Conservation (phyloP, 2,329 filamentous ascomycete species). For the Emericellopsis atlantica region DNA sequence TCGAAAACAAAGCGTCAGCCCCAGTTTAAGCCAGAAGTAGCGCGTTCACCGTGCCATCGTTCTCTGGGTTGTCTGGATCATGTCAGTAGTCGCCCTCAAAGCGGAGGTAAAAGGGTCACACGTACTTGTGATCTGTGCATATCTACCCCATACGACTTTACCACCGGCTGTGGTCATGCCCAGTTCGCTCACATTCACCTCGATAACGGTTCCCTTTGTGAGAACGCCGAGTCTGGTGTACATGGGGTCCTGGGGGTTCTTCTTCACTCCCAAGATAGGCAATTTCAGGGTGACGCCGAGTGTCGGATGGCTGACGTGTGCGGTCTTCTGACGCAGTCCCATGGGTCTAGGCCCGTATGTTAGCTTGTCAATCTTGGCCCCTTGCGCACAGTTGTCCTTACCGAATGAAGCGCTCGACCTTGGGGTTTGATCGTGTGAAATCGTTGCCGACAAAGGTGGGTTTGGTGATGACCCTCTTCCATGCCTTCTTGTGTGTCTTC, state of each 20-base stretch:
- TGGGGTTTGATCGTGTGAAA: constrained; percentile 81
- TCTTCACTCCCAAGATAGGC: constrained; percentile 40
- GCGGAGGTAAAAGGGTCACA: not conserved
- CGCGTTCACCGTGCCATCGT: constrained; percentile 29
- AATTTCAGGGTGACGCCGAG: constrained; percentile 53
- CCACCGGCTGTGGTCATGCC: constrained; percentile 83
- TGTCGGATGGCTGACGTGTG: constrained; percentile 57
- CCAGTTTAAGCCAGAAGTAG: constrained; percentile 34
- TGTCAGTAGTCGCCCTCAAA: constrained; percentile 44
- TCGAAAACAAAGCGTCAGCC: too few species aligned
- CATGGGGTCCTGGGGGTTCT: constrained; percentile 68
- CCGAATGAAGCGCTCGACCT: constrained; percentile 42
- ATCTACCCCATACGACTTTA: constrained; percentile 88
- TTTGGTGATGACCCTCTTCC: constrained; percentile 56
- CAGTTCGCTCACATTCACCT: constrained; percentile 88
- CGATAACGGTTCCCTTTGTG: constrained; percentile 41
- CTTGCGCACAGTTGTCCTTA: constrained; percentile 34
- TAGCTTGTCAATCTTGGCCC: constrained; percentile 10
- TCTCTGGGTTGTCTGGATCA: constrained; percentile 39
- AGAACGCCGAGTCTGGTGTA: constrained; percentile 71
- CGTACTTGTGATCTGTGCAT: constrained; percentile 49
- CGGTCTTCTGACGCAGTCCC: constrained; percentile 38
- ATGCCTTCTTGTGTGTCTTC: constrained; percentile 77
- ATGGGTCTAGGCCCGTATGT: constrained; percentile 14
- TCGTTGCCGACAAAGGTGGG: constrained; percentile 71